Conservation (phyloP, 306 rosid genomes). For the Cyamopsis tetragonoloba region DNA sequence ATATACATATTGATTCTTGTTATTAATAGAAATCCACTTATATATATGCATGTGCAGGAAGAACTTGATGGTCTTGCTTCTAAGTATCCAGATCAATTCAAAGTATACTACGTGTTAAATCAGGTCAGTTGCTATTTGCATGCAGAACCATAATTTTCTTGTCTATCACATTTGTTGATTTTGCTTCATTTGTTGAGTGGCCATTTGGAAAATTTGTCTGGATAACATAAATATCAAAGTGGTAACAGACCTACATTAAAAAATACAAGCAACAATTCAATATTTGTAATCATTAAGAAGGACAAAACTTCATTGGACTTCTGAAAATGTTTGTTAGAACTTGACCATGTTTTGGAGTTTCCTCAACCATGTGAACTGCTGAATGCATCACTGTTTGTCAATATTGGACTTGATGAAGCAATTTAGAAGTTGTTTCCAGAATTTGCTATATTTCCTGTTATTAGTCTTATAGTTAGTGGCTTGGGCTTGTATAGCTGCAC, state of each 20-base stretch:
- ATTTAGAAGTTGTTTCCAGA: neutral
- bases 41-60: constrained; percentile 50
- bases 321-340: neutral
- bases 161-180: neutral
- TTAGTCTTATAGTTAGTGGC: neutral
- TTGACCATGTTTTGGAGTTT: neutral
- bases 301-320: neutral
- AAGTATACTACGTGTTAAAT: constrained; percentile 70
- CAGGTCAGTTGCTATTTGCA: constrained; percentile 53
- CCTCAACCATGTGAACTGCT: neutral
- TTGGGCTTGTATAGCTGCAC: neutral
- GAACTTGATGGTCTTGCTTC: constrained; percentile 73
- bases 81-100: constrained; percentile 68
- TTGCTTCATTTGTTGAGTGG: neutral
- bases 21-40: neutral
- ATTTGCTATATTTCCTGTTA: too few species aligned
- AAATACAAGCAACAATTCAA: neutral
- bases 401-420: neutral
- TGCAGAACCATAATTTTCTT: constrained; percentile 6
- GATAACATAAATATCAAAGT: neutral
- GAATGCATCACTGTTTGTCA: neutral
- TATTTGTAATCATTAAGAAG: neutral
- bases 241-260: neutral
- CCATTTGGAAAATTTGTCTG: neutral
- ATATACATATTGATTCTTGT: constrained; percentile 5